These are phyloP conservation scores for Syncephalastrum sp. DNA, from an alignment of 371 early-diverging fungal species.

Conservation along the genomic window DNA sequence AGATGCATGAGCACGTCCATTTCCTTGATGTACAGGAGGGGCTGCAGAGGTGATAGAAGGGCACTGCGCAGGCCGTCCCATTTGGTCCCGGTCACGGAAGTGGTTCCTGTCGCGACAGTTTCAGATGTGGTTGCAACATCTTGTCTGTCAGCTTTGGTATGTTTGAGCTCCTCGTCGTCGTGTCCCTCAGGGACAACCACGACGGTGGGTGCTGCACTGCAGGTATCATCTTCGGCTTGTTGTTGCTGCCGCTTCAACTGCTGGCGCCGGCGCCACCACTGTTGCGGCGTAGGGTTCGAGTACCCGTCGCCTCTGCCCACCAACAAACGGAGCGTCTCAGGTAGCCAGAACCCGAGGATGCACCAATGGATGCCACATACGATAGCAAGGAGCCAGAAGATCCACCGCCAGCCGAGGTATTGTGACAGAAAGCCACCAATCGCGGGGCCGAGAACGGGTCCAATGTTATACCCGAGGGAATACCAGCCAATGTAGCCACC, in stretches of 20 bases:
- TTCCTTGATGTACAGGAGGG: slow-evolving; percentile 31
- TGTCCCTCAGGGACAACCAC: no score
- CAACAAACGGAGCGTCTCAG: slow-evolving; percentile 60
- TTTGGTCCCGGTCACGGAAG: neutral
- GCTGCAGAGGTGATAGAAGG: slow-evolving; percentile 17
- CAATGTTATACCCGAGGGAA: slow-evolving; percentile 52
- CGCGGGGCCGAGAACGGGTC: slow-evolving; percentile 13
- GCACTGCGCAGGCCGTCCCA: neutral
- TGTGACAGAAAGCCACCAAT: slow-evolving; percentile 33
- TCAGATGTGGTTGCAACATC: neutral
- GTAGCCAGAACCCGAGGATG: slow-evolving; percentile 50
- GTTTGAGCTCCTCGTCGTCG: no score
- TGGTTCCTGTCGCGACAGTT: neutral
- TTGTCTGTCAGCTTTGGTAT: neutral
- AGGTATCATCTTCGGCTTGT: neutral
- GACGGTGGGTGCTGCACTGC: neutral
- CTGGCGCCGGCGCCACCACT: slow-evolving; percentile 9
- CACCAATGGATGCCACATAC: slow-evolving; percentile 46
- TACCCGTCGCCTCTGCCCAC: slow-evolving; percentile 38
- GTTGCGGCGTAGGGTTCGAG: slow-evolving; percentile 32
- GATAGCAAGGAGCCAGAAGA: slow-evolving; percentile 59
- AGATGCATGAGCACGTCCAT: slow-evolving; percentile 28
- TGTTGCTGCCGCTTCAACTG: neutral
- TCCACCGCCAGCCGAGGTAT: slow-evolving; percentile 42
- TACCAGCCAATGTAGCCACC: slow-evolving; percentile 68